A percentile compares a stretch with the other conserved stretches of the same genome.
Evolutionary conservation across 208 protist genomes (phyloP).

Genomic region (Leishmania major): DNA sequence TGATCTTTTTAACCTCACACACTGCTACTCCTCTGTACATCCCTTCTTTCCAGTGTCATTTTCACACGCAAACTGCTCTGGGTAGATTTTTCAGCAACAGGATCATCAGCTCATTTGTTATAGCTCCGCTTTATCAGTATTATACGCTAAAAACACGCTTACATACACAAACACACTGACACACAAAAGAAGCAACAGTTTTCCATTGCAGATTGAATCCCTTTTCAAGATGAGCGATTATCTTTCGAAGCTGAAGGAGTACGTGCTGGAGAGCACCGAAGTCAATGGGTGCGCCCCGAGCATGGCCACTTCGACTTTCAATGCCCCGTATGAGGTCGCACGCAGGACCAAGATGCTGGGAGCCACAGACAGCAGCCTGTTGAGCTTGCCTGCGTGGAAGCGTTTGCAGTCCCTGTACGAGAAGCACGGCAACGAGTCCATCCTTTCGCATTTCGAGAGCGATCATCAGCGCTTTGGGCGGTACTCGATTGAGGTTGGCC

Average conservation of each 20-base stretch:
- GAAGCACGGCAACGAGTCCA: constrained; percentile 56
- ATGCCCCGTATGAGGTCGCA: constrained; percentile 53
- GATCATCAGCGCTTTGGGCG: constrained; percentile 65
- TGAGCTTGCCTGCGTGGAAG: constrained; percentile 55
- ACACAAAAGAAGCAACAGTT: neutral
- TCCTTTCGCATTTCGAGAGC: constrained; percentile 69
- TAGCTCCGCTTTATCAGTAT: neutral
- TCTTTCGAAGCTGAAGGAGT: constrained; percentile 38
- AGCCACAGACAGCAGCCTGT: constrained; percentile 41
- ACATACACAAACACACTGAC: neutral
- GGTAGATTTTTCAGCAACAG: neutral
- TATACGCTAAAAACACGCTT: neutral
- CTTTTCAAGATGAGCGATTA: constrained; percentile 48
- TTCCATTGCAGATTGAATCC: neutral
- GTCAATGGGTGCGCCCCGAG: constrained; percentile 34
- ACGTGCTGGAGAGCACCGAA: constrained; percentile 49
- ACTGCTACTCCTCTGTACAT: constrained; percentile 1
- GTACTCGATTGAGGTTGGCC: constrained; percentile 71
- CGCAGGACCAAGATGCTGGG: constrained; percentile 53
- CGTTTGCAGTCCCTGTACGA: constrained; percentile 75
- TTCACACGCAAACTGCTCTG: constrained; percentile 4
- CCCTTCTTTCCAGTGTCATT: constrained; percentile 2
- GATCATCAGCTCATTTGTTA: neutral
- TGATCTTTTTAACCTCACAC: neutral
- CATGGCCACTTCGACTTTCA: constrained; percentile 69